phyloP scores from a whole-genome alignment of 768 basidiomycete genomes.

The Termitomyces sp. region DNA sequence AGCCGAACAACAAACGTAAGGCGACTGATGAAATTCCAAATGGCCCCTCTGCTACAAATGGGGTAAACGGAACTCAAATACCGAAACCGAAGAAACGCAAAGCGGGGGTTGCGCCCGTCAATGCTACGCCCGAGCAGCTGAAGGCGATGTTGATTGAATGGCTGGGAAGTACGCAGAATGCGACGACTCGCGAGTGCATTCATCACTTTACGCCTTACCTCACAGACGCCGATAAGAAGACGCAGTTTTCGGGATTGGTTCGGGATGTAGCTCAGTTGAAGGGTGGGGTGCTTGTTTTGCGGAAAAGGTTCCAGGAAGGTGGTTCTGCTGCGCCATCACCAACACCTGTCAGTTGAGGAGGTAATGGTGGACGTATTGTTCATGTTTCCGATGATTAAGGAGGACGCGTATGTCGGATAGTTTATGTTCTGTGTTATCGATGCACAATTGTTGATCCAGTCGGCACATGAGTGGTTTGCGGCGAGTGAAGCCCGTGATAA shows the following conservation, averaged over 20 bases:
- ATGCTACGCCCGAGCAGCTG: slow-evolving; percentile 52
- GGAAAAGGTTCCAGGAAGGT: slow-evolving; percentile 35
- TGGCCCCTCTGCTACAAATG: slow-evolving; percentile 16
- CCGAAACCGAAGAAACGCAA: slow-evolving; percentile 60
- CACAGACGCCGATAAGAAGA: slow-evolving; percentile 66
- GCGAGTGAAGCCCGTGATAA: not conserved
- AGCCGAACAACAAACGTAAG: slow-evolving; percentile 41
- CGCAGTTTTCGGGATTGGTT: slow-evolving; percentile 73
- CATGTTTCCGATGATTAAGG: not conserved
- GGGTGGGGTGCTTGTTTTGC: slow-evolving; percentile 59
- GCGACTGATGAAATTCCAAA: slow-evolving; percentile 38
- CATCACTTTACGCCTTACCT: slow-evolving; percentile 76
- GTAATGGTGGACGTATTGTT: not conserved
- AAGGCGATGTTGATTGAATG: slow-evolving; percentile 72
- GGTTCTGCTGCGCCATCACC: slow-evolving; percentile 35
- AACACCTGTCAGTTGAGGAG: not conserved
- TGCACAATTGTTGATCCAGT: not conserved
- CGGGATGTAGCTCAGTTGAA: slow-evolving; percentile 76
- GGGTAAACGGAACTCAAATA: slow-evolving; percentile 12
- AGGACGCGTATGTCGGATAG: not conserved
- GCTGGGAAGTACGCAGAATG: slow-evolving; percentile 64
- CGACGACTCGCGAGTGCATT: slow-evolving; percentile 78
- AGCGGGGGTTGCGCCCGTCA: slow-evolving; percentile 31
- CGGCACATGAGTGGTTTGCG: not conserved
- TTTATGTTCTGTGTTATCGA: not conserved